These are phyloP conservation scores for Panus rudis DNA, from an alignment of 768 basidiomycete genomes.

Conservation along the genomic window DNA sequence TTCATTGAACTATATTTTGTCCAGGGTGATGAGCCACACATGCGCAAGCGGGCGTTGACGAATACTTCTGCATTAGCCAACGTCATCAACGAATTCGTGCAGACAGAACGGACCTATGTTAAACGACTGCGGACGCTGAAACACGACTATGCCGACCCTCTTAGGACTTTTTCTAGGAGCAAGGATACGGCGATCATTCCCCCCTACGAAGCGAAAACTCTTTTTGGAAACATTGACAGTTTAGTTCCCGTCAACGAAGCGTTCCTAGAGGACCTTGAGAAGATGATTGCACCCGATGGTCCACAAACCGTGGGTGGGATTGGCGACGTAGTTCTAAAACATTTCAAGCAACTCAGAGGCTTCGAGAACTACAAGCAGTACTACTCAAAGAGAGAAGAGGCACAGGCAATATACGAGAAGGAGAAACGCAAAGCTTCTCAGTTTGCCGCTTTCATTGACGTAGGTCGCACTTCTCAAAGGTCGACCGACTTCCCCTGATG, in stretches of 20 bases:
- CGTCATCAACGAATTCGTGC: slow-evolving; percentile 79
- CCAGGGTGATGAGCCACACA: slow-evolving; percentile 21
- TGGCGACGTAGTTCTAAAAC: slow-evolving; percentile 79
- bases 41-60: slow-evolving; percentile 51
- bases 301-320: slow-evolving; percentile 51
- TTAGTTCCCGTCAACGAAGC: slow-evolving; percentile 85
- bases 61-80: slow-evolving; percentile 62
- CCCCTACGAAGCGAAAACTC: slow-evolving; percentile 82
- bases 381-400: slow-evolving; percentile 89
- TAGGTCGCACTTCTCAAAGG: no score
- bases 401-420: slow-evolving; percentile 79
- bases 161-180: slow-evolving; percentile 77
- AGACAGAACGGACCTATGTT: slow-evolving; percentile 87
- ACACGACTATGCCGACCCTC: slow-evolving; percentile 83
- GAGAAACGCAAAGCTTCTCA: slow-evolving; percentile 74
- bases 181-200: slow-evolving; percentile 86
- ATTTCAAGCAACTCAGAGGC: slow-evolving; percentile 77
- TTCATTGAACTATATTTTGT: neutral
- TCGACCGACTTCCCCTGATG: no score
- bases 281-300: slow-evolving; percentile 61
- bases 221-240: slow-evolving; percentile 92
- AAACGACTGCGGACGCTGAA: slow-evolving; percentile 77
- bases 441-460: slow-evolving; percentile 85
- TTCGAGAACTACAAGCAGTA: slow-evolving; percentile 92
- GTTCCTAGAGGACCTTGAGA: slow-evolving; percentile 78